Conservation (phyloP, 768 basidiomycete genomes). For the Podaxis carcinomalis region DNA sequence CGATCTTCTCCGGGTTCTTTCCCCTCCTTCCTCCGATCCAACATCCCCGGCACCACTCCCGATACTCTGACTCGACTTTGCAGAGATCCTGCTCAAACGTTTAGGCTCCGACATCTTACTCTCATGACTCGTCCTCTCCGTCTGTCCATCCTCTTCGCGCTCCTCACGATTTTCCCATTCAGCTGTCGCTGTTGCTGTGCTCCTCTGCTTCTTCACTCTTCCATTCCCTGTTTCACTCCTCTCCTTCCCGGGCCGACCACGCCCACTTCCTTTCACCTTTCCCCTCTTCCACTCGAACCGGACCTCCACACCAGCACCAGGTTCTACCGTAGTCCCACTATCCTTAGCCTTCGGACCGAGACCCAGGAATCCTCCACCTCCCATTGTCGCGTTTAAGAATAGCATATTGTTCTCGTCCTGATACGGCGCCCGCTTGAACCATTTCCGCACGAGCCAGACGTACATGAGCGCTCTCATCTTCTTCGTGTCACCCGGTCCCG, state of each 20-base stretch:
- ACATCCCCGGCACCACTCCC: slow-evolving; percentile 20
- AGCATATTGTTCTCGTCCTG: slow-evolving; percentile 1
- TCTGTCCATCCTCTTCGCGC: slow-evolving; percentile 3
- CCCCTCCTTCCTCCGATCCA: slow-evolving; percentile 27
- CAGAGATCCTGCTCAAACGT: slow-evolving; percentile 25
- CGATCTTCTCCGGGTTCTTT: slow-evolving; percentile 15
- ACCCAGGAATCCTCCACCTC: slow-evolving; percentile 6
- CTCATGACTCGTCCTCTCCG: not conserved
- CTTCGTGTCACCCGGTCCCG: slow-evolving; percentile 12
- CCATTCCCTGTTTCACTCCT: slow-evolving; percentile 16
- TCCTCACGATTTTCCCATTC: not conserved
- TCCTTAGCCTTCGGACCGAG: slow-evolving; percentile 10
- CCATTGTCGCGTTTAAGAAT: not conserved
- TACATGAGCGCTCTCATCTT: slow-evolving; percentile 49
- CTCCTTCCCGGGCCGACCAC: slow-evolving; percentile 20
- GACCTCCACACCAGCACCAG: slow-evolving; percentile 55
- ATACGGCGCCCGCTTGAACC: slow-evolving; percentile 48
- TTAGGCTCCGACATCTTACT: slow-evolving; percentile 13
- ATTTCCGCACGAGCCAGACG: slow-evolving; percentile 72
- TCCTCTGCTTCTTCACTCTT: not conserved
- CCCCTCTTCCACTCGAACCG: slow-evolving; percentile 77
- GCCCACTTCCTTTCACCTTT: slow-evolving; percentile 27
- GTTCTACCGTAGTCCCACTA: not conserved
- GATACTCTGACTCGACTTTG: slow-evolving; percentile 31
- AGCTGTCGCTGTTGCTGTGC: not conserved